A percentile compares a stretch with the other conserved stretches of the same genome.
These are phyloP conservation scores for Vanilla planifolia DNA, from an alignment of 106 monocot genomes.

Conservation along the genomic window DNA sequence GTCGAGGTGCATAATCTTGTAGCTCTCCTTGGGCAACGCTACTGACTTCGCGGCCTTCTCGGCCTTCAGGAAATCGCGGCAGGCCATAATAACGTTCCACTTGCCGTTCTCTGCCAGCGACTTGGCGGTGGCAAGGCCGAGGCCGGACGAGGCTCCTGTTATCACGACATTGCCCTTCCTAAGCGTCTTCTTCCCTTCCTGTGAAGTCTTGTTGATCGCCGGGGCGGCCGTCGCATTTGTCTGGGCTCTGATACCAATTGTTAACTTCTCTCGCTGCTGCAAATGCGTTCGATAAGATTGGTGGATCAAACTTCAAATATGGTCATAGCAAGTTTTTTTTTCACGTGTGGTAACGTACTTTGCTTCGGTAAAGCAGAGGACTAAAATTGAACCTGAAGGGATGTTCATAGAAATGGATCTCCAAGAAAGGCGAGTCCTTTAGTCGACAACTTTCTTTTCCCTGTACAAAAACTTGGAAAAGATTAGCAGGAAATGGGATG, in stretches of 20 bases:
- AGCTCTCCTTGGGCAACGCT: slow-evolving; percentile 84
- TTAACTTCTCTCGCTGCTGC: too few relatives aligned
- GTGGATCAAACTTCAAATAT: background rate
- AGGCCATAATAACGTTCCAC: slow-evolving; percentile 92
- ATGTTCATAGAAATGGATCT: slow-evolving; percentile 41
- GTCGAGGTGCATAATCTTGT: slow-evolving; percentile 86
- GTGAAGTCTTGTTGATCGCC: slow-evolving; percentile 23
- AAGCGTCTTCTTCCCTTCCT: slow-evolving; percentile 67
- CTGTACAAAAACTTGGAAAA: slow-evolving; percentile 12
- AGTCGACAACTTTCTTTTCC: slow-evolving; percentile 29
- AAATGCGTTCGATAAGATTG: too few relatives aligned
- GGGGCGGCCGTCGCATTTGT: slow-evolving; percentile 40
- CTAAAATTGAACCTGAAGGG: too few relatives aligned
- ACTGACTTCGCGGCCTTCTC: slow-evolving; percentile 72
- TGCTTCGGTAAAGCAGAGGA: slow-evolving; percentile 24
- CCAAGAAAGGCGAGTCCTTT: slow-evolving; percentile 68
- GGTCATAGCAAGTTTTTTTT: too few relatives aligned
- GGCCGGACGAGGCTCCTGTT: slow-evolving; percentile 91
- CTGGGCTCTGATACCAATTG: slow-evolving; percentile 49
- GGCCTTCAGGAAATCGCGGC: slow-evolving; percentile 97
- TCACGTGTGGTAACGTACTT: too few relatives aligned
- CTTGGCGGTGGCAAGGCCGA: slow-evolving; percentile 91
- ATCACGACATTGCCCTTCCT: slow-evolving; percentile 72
- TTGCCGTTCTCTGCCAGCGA: slow-evolving; percentile 76
- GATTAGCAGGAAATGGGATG: background rate